Evolutionary conservation across 2,329 filamentous ascomycete genomes (phyloP).

Genomic region (Macrophomina phaseolina): DNA sequence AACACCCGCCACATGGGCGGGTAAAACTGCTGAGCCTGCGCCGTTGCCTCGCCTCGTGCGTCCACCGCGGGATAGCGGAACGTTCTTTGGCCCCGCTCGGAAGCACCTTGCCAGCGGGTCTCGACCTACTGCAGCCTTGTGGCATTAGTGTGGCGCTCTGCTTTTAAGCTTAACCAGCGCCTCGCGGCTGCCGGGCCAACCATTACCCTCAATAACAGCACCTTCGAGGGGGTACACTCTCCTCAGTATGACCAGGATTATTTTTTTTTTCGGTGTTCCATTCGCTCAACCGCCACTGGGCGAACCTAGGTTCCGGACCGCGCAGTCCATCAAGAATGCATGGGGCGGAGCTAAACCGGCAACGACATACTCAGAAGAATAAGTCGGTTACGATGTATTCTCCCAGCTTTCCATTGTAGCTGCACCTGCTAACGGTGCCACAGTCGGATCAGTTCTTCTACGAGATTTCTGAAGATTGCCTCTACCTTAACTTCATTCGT

Average conservation of each 20-base stretch:
- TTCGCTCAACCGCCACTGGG: constrained; percentile 62
- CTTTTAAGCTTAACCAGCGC: neutral
- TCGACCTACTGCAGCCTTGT: neutral
- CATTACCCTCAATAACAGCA: constrained; percentile 50
- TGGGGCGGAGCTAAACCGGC: constrained; percentile 48
- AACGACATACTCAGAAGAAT: constrained; percentile 49
- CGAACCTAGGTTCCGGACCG: constrained; percentile 58
- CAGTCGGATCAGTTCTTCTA: constrained; percentile 30
- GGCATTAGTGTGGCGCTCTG: neutral
- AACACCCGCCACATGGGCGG: neutral
- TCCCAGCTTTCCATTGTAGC: neutral
- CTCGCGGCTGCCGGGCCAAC: constrained; percentile 33
- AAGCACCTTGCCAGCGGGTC: neutral
- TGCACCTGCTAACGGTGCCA: neutral
- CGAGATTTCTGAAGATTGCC: constrained; percentile 60
- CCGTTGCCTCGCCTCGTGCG: neutral
- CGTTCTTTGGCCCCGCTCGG: neutral
- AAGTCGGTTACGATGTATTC: constrained; percentile 47
- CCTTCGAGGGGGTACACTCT: constrained; percentile 46
- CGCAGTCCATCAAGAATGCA: constrained; percentile 54
- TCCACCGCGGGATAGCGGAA: neutral
- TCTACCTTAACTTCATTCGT: constrained; percentile 67
- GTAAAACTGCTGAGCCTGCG: neutral
- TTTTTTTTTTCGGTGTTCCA: constrained; percentile 55
- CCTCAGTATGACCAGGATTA: constrained; percentile 52